phyloP scores from a whole-genome alignment of 306 rosid species.

The Medicago ruthenica region DNA sequence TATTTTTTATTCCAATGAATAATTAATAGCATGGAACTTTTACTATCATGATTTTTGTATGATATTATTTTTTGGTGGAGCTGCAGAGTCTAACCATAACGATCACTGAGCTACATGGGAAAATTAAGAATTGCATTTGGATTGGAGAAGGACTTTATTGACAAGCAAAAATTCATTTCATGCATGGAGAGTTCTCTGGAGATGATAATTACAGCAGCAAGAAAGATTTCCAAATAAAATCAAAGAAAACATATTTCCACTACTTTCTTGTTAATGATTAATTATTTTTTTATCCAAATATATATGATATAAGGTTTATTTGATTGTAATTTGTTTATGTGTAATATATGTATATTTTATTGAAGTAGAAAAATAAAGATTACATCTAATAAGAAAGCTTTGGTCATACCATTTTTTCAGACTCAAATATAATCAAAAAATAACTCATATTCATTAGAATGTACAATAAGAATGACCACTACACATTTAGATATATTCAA shows the following conservation, averaged over 20 bases:
- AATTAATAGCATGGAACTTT: neutral
- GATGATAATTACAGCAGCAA: slow-evolving; percentile 42
- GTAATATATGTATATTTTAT: no score
- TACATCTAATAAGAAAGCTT: no score
- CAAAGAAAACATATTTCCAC: neutral
- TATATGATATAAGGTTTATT: no score
- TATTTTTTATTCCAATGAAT: neutral
- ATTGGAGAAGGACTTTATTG: slow-evolving; percentile 53
- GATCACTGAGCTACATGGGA: slow-evolving; percentile 53
- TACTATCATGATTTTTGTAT: neutral
- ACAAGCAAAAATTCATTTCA: slow-evolving; percentile 46
- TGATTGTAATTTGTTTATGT: no score
- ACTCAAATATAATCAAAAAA: no score
- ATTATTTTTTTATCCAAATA: no score
- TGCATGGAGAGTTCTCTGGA: slow-evolving; percentile 28
- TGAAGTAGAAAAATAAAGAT: no score
- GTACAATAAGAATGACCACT: no score
- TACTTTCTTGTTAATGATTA: neutral
- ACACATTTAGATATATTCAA: no score
- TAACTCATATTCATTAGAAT: no score
- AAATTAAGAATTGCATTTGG: slow-evolving; percentile 54
- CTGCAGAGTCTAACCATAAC: slow-evolving; percentile 41
- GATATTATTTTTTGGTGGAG: neutral
- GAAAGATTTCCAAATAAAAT: slow-evolving; percentile 12
- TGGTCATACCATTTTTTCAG: no score